A percentile compares a stretch with the other conserved stretches of the same genome.
phyloP scores from a whole-genome alignment of 257 asterid genomes.

The Nicotiana noctiflora region DNA sequence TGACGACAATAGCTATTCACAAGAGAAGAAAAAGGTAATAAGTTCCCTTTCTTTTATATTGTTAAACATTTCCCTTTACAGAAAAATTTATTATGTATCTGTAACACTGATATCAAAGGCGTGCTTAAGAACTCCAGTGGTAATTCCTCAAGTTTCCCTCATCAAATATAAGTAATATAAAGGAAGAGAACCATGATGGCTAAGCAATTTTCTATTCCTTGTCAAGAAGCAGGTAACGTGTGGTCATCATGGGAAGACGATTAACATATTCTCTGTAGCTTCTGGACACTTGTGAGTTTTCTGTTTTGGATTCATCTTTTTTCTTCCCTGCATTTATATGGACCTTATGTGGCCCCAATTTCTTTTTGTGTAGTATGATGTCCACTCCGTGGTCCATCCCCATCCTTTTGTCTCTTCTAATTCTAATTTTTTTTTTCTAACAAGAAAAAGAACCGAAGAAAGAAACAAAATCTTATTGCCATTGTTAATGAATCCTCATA shows the following conservation, averaged over 20 bases:
- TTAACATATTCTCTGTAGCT: conserved; percentile 94
- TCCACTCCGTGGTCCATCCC: background rate
- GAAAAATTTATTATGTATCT: background rate
- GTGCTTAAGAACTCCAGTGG: conserved; percentile 37
- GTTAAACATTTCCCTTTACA: background rate
- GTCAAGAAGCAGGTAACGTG: conserved; percentile 50
- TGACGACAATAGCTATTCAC: conserved; percentile 48
- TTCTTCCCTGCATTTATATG: background rate
- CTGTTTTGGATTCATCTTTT: conserved; percentile 2
- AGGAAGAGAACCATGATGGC: background rate
- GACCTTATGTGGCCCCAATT: background rate
- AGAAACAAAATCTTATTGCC: background rate
- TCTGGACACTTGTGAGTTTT: conserved; percentile 94
- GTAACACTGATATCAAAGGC: background rate
- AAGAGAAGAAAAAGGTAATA: conserved; percentile 34
- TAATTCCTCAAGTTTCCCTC: conserved; percentile 20
- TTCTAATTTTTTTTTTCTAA: background rate
- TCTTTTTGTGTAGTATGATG: background rate
- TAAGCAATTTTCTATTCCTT: conserved; percentile 19
- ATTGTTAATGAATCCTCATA: background rate
- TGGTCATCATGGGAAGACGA: conserved; percentile 69
- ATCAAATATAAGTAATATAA: background rate
- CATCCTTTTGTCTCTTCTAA: background rate
- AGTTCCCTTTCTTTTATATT: background rate
- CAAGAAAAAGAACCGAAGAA: background rate